Evolutionary conservation across 1,284 basidiomycete genomes (phyloP).

Genomic region (Boletellus sp.): DNA sequence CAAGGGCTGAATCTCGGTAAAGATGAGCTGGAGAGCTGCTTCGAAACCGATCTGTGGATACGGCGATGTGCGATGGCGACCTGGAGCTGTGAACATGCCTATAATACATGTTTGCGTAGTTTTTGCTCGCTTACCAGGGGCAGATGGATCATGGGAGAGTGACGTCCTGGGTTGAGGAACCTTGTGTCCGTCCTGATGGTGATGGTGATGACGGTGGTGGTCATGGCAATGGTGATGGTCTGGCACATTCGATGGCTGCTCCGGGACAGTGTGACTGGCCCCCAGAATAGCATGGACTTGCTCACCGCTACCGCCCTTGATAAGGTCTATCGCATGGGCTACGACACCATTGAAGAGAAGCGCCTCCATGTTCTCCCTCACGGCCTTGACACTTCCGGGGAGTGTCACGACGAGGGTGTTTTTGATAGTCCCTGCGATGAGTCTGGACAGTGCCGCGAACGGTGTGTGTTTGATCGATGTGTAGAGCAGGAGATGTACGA

Average conservation of each 20-base stretch:
- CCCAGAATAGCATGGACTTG: slow-evolving; percentile 50
- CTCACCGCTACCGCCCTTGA: slow-evolving; percentile 66
- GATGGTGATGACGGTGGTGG: slow-evolving; percentile 40
- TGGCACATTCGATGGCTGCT: slow-evolving; percentile 10
- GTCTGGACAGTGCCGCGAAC: slow-evolving; percentile 77
- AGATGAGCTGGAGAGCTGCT: slow-evolving; percentile 58
- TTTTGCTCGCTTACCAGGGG: slow-evolving; percentile 46
- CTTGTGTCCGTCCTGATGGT: slow-evolving; percentile 43
- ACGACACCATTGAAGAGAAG: slow-evolving; percentile 58
- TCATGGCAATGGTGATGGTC: slow-evolving; percentile 41
- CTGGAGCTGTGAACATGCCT: slow-evolving; percentile 44
- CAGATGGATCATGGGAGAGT: slow-evolving; percentile 67
- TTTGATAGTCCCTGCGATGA: slow-evolving; percentile 70
- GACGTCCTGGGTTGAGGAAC: slow-evolving; percentile 49
- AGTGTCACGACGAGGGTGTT: slow-evolving; percentile 74
- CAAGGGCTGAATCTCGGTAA: slow-evolving; percentile 48
- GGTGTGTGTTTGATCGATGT: slow-evolving; percentile 73
- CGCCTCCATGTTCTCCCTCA: slow-evolving; percentile 70
- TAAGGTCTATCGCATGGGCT: slow-evolving; percentile 72
- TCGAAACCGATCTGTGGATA: slow-evolving; percentile 71
- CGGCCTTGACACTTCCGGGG: slow-evolving; percentile 83
- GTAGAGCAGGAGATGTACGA: slow-evolving; percentile 74
- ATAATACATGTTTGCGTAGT: neutral
- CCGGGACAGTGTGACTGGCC: slow-evolving; percentile 19
- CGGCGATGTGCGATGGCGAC: slow-evolving; percentile 70